phyloP scores from a whole-genome alignment of 345 rosid genomes.

The Cardamine chenopodiifolia region DNA sequence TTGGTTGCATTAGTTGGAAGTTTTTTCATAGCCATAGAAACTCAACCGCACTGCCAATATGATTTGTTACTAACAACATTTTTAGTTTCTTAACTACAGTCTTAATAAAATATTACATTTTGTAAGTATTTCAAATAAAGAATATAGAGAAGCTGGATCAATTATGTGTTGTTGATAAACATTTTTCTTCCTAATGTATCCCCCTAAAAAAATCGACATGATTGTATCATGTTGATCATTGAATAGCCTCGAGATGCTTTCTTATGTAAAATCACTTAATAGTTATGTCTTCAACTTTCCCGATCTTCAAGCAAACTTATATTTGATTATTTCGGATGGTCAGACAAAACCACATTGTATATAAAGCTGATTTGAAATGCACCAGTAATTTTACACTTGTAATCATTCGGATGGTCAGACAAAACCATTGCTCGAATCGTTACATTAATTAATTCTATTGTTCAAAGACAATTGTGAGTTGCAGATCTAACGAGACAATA shows the following conservation, averaged over 20 bases:
- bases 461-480: too few relatives aligned
- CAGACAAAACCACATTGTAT: slow-evolving; percentile 34
- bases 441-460: too few relatives aligned
- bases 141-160: slow-evolving; percentile 3
- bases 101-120: not conserved
- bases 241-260: slow-evolving; percentile 43
- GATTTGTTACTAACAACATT: not conserved
- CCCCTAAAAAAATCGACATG: slow-evolving; percentile 1
- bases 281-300: slow-evolving; percentile 40
- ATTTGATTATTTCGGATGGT: slow-evolving; percentile 37
- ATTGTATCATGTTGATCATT: slow-evolving; percentile 28
- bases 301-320: slow-evolving; percentile 45
- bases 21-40: not conserved
- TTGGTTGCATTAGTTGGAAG: slow-evolving; percentile 6
- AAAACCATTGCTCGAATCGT: too few relatives aligned
- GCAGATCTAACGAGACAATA: too few relatives aligned
- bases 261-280: slow-evolving; percentile 29
- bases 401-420: too few relatives aligned
- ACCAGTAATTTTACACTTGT: slow-evolving; percentile 14
- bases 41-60: not conserved
- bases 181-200: slow-evolving; percentile 4
- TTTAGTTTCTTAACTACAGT: not conserved
- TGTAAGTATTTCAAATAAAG: slow-evolving; percentile 15
- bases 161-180: not conserved
- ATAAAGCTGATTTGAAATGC: slow-evolving; percentile 41